phyloP scores from a whole-genome alignment of 345 rosid species.

The Citropsis articulata region DNA sequence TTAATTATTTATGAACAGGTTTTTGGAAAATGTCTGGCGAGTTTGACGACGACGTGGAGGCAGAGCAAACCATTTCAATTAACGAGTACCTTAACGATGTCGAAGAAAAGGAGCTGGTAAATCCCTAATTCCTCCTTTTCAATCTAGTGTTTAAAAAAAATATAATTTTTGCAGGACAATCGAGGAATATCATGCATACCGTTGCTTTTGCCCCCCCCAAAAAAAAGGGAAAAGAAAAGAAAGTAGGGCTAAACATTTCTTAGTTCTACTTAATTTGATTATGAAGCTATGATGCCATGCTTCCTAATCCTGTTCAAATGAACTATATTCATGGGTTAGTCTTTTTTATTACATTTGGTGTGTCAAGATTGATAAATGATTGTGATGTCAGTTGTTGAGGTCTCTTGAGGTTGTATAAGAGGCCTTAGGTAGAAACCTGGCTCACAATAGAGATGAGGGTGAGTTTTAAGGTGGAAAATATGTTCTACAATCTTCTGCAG shows the following conservation, averaged over 20 bases:
- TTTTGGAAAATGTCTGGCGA: constrained; percentile 39
- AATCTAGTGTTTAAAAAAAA: not conserved
- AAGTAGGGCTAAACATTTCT: not conserved
- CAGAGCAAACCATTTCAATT: constrained; percentile 64
- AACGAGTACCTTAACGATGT: constrained; percentile 75
- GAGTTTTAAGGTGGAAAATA: not conserved
- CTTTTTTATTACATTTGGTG: not conserved
- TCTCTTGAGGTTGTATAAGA: not conserved
- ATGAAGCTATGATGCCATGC: not conserved
- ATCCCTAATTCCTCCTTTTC: not conserved
- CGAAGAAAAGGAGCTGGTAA: constrained; percentile 88
- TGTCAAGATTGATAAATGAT: not conserved
- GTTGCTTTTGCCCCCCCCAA: not conserved
- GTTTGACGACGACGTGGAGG: constrained; percentile 58
- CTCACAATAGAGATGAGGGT: not conserved
- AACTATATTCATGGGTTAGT: not conserved
- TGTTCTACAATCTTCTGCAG: not conserved
- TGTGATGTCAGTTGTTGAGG: not conserved
- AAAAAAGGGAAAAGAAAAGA: too few species aligned
- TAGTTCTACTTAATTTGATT: not conserved
- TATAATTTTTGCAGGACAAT: not conserved
- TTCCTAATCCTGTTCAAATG: not conserved
- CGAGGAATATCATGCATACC: not conserved
- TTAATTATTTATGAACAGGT: not conserved
- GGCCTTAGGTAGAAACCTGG: not conserved